Evolutionary conservation across 306 rosid genomes (phyloP).

Genomic region (Malus orientalis): DNA sequence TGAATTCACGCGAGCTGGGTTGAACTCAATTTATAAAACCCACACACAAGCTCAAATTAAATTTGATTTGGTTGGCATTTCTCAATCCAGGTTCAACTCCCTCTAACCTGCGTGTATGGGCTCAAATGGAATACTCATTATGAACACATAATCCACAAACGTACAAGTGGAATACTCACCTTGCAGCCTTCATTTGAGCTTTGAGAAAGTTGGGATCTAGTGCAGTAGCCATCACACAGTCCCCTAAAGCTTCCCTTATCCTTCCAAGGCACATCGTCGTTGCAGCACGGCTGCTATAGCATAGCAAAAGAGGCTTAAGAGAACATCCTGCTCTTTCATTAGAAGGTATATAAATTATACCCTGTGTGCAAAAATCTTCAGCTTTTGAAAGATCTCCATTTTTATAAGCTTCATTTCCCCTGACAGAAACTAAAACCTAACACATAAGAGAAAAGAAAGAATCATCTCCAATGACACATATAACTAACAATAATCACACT

Average conservation of each 20-base stretch:
- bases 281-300: constrained; percentile 90
- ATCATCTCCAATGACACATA: constrained; percentile 1
- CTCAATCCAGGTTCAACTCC: background rate
- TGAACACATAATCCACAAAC: constrained; percentile 9
- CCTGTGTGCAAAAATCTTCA: constrained; percentile 70
- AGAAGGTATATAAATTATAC: constrained; percentile 64
- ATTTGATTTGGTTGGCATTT: background rate
- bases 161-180: constrained; percentile 43
- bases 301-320: constrained; percentile 58
- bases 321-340: constrained; percentile 52
- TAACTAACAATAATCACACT: constrained; percentile 2
- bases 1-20: background rate
- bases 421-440: constrained; percentile 24
- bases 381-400: constrained; percentile 70
- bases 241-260: constrained; percentile 78
- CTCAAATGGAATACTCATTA: background rate
- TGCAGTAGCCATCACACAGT: constrained; percentile 53
- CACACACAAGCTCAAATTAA: background rate
- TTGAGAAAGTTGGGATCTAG: constrained; percentile 74
- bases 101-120: background rate
- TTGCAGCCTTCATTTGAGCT: constrained; percentile 75
- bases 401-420: constrained; percentile 81
- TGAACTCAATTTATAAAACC: background rate
- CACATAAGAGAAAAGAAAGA: constrained; percentile 8
- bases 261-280: constrained; percentile 67